Percentiles rank a stretch among this genome's conserved stretches.
phyloP scores from a whole-genome alignment of 1,139 yeast genomes.

The Taphrina flavorubra region DNA sequence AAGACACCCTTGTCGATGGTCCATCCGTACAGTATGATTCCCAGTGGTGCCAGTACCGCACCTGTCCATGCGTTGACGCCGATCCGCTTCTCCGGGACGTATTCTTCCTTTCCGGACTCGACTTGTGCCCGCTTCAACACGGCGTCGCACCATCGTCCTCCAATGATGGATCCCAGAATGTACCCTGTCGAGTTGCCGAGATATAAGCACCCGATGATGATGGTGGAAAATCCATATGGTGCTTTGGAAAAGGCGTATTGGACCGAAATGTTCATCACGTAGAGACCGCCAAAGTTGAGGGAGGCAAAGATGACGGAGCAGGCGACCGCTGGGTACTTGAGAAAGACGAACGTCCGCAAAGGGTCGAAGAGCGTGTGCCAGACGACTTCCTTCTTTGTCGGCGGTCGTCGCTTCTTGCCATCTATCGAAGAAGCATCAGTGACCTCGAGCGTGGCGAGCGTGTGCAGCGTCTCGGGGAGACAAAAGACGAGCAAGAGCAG shows the following conservation, averaged over 20 bases:
- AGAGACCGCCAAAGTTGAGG: constrained; percentile 54
- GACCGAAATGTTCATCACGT: constrained; percentile 76
- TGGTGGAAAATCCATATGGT: constrained; percentile 72
- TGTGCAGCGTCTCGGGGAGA: constrained; percentile 73
- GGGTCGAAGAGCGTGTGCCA: constrained; percentile 38
- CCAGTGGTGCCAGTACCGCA: constrained; percentile 64
- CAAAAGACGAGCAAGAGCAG: constrained; percentile 60
- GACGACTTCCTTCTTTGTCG: constrained; percentile 53
- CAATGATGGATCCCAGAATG: constrained; percentile 70
- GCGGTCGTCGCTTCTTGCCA: constrained; percentile 51
- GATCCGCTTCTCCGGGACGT: constrained; percentile 77
- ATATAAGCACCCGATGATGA: constrained; percentile 75
- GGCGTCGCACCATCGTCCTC: constrained; percentile 80
- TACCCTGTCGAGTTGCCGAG: constrained; percentile 84
- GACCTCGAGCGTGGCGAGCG: constrained; percentile 23
- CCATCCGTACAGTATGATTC: constrained; percentile 83
- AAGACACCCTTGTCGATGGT: constrained; percentile 60
- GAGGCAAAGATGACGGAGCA: constrained; percentile 66
- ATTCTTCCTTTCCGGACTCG: constrained; percentile 61
- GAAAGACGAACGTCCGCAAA: constrained; percentile 50
- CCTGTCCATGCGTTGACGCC: constrained; percentile 77
- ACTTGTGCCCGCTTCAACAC: constrained; percentile 54
- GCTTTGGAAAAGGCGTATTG: constrained; percentile 64
- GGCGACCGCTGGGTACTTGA: constrained; percentile 74
- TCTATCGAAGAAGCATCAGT: constrained; percentile 43